phyloP scores from a whole-genome alignment of 2,329 filamentous ascomycete species.

The Metarhizium sp. region DNA sequence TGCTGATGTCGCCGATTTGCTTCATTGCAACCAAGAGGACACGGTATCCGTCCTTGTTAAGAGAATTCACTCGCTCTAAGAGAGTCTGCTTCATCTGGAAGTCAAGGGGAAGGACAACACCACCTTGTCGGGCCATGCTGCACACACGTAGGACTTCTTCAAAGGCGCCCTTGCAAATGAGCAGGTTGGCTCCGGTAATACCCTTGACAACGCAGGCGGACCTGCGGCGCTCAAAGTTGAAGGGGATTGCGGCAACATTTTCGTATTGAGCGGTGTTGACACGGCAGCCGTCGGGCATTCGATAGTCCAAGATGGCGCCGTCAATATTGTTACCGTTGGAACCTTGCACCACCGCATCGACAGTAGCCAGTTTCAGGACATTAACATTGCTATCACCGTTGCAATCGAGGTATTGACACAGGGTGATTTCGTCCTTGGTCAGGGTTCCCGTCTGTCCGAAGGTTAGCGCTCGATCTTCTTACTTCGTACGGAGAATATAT shows the following conservation, averaged over 20 bases:
- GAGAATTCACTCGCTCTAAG: conserved; percentile 6
- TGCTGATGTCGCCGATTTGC: conserved; percentile 6
- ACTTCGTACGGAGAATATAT: neutral
- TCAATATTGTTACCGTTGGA: conserved; percentile 19
- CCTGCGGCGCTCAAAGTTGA: conserved; percentile 17
- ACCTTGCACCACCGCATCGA: conserved; percentile 17
- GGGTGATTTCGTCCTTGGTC: conserved; percentile 19
- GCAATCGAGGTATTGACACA: conserved; percentile 14
- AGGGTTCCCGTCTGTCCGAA: conserved; percentile 15
- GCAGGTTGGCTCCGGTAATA: conserved; percentile 13
- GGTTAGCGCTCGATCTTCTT: neutral
- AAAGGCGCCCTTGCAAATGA: conserved; percentile 20
- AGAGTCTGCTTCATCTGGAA: conserved; percentile 8
- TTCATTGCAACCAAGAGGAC: conserved; percentile 16
- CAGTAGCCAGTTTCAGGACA: conserved; percentile 17
- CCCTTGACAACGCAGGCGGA: conserved; percentile 15
- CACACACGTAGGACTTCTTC: conserved; percentile 18
- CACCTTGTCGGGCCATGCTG: conserved; percentile 9
- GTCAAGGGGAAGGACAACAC: conserved; percentile 10
- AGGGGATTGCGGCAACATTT: conserved; percentile 14
- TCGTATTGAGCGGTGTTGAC: conserved; percentile 13
- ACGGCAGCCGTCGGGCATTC: conserved; percentile 6
- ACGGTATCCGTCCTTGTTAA: conserved; percentile 14
- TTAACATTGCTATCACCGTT: conserved; percentile 9
- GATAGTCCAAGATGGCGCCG: conserved; percentile 13